A percentile compares a stretch with the other conserved stretches of the same genome.
Evolutionary conservation across 257 asterid species (phyloP).

Genomic region (Leonotis leonurus): DNA sequence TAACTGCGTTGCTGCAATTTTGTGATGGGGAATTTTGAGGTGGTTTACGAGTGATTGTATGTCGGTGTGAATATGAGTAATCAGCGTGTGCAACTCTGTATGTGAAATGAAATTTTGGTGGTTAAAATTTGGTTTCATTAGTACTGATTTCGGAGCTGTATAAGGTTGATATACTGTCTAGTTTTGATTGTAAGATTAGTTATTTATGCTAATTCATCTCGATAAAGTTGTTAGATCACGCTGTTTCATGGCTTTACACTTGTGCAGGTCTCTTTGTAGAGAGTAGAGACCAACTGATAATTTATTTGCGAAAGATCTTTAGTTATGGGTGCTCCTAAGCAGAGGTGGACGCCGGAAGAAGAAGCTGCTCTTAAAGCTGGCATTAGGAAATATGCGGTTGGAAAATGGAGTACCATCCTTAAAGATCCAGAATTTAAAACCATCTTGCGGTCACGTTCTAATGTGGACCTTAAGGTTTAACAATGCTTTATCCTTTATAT

Average conservation of each 20-base stretch:
- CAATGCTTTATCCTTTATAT: conserved; percentile 11
- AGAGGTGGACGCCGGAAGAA: conserved; percentile 94
- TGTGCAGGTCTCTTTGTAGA: conserved; percentile 4
- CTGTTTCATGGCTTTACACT: background rate
- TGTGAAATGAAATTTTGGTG: background rate
- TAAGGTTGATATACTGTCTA: background rate
- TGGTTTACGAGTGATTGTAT: background rate
- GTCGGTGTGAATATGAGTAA: background rate
- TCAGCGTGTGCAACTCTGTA: background rate
- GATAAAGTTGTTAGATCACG: background rate
- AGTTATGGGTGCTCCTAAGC: conserved; percentile 97
- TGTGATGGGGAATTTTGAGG: background rate
- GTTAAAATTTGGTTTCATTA: background rate
- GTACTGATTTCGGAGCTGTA: background rate
- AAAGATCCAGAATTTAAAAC: conserved; percentile 79
- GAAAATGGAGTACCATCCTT: conserved; percentile 98
- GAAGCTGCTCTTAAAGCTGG: conserved; percentile 99
- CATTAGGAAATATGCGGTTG: conserved; percentile 69
- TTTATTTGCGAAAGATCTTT: conserved; percentile 15
- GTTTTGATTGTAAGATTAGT: background rate
- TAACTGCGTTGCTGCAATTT: background rate
- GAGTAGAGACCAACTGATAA: background rate
- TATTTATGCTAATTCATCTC: conserved; percentile 5
- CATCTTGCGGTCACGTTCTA: conserved; percentile 73
- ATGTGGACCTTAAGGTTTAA: conserved; percentile 92